A percentile compares a stretch with the other conserved stretches of the same genome.
Conservation (phyloP, 2,329 filamentous ascomycete species). For the Penicillium janthinellum region DNA sequence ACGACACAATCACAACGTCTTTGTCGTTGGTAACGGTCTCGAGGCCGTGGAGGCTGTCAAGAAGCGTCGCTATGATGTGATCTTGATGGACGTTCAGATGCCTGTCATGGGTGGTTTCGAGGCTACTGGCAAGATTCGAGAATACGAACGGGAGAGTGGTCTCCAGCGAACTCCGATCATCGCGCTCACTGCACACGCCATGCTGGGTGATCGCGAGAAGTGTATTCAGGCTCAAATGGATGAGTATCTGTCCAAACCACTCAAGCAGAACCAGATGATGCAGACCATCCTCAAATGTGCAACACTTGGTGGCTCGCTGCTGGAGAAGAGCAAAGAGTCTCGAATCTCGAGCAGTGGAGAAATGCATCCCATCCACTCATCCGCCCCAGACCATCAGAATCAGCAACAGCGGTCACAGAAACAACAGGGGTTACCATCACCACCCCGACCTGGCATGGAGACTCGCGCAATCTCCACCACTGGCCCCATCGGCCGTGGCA, state of each 20-base stretch:
- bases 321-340: slow-evolving; percentile 48
- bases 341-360: slow-evolving; percentile 44
- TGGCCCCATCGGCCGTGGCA: slow-evolving; percentile 59
- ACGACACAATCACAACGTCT: slow-evolving; percentile 75
- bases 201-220: slow-evolving; percentile 97
- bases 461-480: slow-evolving; percentile 70
- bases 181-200: slow-evolving; percentile 93
- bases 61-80: slow-evolving; percentile 89
- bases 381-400: slow-evolving; percentile 40
- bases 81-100: slow-evolving; percentile 99
- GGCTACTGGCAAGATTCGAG: slow-evolving; percentile 92
- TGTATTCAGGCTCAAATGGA: slow-evolving; percentile 99
- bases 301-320: slow-evolving; percentile 67
- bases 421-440: slow-evolving; percentile 21
- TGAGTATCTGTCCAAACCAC: slow-evolving; percentile 93
- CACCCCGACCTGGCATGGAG: slow-evolving; percentile 57
- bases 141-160: slow-evolving; percentile 83
- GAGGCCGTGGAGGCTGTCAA: slow-evolving; percentile 93
- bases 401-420: slow-evolving; percentile 28
- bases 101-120: slow-evolving; percentile 99
- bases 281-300: slow-evolving; percentile 97
- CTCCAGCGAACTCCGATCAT: slow-evolving; percentile 90
- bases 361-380: slow-evolving; percentile 38
- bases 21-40: slow-evolving; percentile 88
- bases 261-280: slow-evolving; percentile 96